Evolutionary conservation across 768 basidiomycete species (phyloP), one percentile per base, ranked within the genome.

Genomic region (Heimioporus sp.): DNA sequence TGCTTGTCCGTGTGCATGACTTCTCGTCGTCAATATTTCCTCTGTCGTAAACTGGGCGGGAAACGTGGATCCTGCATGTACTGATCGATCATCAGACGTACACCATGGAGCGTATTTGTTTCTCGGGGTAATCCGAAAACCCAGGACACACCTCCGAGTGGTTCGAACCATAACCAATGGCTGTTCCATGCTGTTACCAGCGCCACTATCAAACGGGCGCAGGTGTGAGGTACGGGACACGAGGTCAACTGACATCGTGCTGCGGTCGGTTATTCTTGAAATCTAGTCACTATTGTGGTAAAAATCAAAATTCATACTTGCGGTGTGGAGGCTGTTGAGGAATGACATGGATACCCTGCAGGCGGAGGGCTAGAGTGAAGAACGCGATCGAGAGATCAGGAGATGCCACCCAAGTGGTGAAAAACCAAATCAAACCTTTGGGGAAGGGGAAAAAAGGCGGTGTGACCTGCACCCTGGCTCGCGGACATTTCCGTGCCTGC

Each of bases 401-500:
- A 48, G 46, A 32, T 17, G 44, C 19, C 21, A 43, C 17, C 43
- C 38, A 40, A 52, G 38, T 45, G 38, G 42, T 24, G 35, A 37
- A 41, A 52, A 21, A 13, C 10, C 17, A 41, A 52, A 21, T 13
- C 10, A 16, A 35, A 12, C 32, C 36, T 17, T 36, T 39, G 32
- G 37, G 10, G 46, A 43, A 24, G 45, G 48, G 34, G 38, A 35
- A 49, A 35, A 19, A 20, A 43, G 47, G 49, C 47, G 34, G 24
- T 28, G 48, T 28, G 30, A 37, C 48, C 51, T 47, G 30, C 16
- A 5, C 19, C 8, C 12, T 16, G 28, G 40, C 35, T 43, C 42
- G 40, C 57, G 63, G 63, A 42, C 49, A 48, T 64, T 47, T 35
- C 58, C 59, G 58, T 47, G 55, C 10, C 36, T 39, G 38, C 50